A percentile compares a stretch with the other conserved stretches of the same genome.
These are phyloP conservation scores for Pseudozyma pruni DNA, from an alignment of 1,284 basidiomycete genomes.

Conservation along the genomic window DNA sequence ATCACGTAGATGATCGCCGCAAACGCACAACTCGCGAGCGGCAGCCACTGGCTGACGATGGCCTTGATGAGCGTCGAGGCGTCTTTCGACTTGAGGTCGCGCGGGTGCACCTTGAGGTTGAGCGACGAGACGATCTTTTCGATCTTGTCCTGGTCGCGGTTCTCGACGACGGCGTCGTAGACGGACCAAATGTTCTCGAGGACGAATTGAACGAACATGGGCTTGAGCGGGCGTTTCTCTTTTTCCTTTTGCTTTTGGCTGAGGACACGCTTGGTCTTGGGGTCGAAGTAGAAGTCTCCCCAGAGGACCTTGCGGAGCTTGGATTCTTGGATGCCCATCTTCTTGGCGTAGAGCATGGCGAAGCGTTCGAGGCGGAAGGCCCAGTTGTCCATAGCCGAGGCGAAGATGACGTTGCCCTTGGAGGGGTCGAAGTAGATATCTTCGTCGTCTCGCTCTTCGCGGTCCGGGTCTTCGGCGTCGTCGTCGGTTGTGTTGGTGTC, in stretches of 20 bases:
- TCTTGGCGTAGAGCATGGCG: constrained; percentile 88
- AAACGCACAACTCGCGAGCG: constrained; percentile 90
- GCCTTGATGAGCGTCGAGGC: constrained; percentile 81
- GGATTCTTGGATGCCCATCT: constrained; percentile 88
- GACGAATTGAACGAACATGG: constrained; percentile 98
- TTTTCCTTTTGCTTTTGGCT: constrained; percentile 85
- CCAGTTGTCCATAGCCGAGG: constrained; percentile 96
- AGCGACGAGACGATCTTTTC: constrained; percentile 87
- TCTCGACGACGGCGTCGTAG: constrained; percentile 71
- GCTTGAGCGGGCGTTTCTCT: constrained; percentile 79
- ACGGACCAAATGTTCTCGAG: constrained; percentile 97
- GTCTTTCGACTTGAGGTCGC: constrained; percentile 93
- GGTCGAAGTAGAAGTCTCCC: constrained; percentile 98
- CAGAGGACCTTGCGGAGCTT: constrained; percentile 89
- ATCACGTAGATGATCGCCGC: constrained; percentile 91
- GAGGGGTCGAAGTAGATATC: constrained; percentile 98
- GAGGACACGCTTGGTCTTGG: constrained; percentile 93
- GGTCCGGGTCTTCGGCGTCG: constrained; percentile 41
- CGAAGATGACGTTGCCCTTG: constrained; percentile 95
- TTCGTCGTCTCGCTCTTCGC: constrained; percentile 87
- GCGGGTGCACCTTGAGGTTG: constrained; percentile 83
- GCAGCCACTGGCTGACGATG: constrained; percentile 96
- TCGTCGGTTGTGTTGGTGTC: constrained; percentile 76
- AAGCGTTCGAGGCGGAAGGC: constrained; percentile 95
- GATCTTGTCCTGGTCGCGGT: constrained; percentile 74